Base-by-base conservation (phyloP, 352 stramenopile genomes). In the Saprolegnia diclina region DNA sequence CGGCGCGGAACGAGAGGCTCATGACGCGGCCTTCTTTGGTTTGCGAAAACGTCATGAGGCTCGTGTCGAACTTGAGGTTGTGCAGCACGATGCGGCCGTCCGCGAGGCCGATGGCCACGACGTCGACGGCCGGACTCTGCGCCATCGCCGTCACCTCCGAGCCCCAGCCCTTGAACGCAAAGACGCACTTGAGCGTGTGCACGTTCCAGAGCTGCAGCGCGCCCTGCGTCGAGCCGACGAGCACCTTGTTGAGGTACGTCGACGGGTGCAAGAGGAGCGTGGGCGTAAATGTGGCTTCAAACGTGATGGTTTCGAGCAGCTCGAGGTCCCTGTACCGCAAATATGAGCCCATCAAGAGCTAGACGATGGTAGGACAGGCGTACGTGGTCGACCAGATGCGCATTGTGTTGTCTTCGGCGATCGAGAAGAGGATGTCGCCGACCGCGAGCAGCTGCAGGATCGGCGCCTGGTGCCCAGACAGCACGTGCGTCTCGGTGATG, bases 201-300 rank as follows among this genome's bases (percentile, higher is more conserved):
- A 98, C 76, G 74, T 98, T 98, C 88, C 89, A 97, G 21, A 98
- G 77, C 72, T 97, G 77, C 46, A 97, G 71, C 24, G 66, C 45
- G 29, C 93, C 93, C 56, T 95, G 73, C 19, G 89, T 72, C 45
- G 84, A 94, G 48, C 88, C 91, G 14, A 98, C 72, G 19, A 98
- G 69, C 46, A 97, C 79, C 79, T 98, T 98, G 85, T 98, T 98
- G 13, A 98, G 66, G 76, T 98, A 98, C 50, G 92, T 98, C 50
- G 83, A 76, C 22, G 93, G 93, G 73, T 98, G 93, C 71, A 96
- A 66, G 66, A 97, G 83, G 22, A 82, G 77, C 7, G 82, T 86
- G 26, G 87, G 86, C 26, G 81, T 90, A 63, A 94, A 94, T 0
- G 67, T 56, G 6, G 50, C 32, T 1, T 78, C 71, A 50, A 95